Percentiles rank a stretch among this genome's conserved stretches.
These are phyloP conservation scores for Globisporangium irregulare DNA, from an alignment of 352 stramenopile species.

Conservation along the genomic window DNA sequence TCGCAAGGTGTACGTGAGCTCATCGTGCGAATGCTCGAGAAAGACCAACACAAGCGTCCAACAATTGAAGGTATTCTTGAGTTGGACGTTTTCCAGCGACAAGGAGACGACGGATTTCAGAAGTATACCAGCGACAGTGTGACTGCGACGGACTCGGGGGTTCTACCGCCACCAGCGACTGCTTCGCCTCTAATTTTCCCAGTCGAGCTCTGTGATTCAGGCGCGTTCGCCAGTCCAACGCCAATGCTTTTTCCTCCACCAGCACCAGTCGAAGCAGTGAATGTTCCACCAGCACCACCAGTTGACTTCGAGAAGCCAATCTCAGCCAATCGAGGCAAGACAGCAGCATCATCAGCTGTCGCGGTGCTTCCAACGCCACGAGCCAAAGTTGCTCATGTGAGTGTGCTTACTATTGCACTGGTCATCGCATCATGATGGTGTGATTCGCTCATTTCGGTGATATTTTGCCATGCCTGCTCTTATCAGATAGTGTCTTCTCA, in stretches of 20 bases:
- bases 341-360: neutral
- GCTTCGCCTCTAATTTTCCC: neutral
- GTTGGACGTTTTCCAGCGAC: neutral
- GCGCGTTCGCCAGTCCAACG: neutral
- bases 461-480: neutral
- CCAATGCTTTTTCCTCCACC: slow-evolving; percentile 7
- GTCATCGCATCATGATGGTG: neutral
- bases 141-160: too few relatives aligned
- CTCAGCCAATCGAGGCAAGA: neutral
- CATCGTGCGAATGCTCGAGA: slow-evolving; percentile 11
- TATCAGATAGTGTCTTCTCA: slow-evolving; percentile 9
- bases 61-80: slow-evolving; percentile 9
- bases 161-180: neutral
- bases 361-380: slow-evolving; percentile 7
- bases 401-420: neutral
- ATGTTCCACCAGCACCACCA: neutral
- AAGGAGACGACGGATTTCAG: neutral
- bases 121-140: neutral
- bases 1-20: neutral
- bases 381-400: slow-evolving; percentile 14
- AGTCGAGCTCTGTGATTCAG: neutral
- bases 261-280: neutral
- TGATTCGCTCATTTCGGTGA: neutral
- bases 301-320: neutral
- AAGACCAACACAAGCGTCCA: slow-evolving; percentile 11